Conservation (phyloP, 73 alveolate genomes). For the Breviolum minutum region DNA sequence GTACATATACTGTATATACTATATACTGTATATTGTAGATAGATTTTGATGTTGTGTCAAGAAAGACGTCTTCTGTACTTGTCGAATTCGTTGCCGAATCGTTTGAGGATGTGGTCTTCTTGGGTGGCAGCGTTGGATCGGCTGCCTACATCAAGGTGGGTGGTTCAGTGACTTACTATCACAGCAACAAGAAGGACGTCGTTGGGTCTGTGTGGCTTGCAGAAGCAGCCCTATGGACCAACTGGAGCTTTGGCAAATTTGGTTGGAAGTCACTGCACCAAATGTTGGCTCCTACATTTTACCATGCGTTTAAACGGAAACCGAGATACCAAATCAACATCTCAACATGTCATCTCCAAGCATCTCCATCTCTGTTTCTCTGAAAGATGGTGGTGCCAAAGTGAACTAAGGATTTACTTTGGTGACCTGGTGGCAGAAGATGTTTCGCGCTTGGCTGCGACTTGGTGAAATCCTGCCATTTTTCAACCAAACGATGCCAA, state of each 20-base stretch:
- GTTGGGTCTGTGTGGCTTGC: slow-evolving; percentile 19
- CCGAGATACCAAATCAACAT: neutral
- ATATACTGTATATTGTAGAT: too few species aligned
- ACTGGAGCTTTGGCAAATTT: neutral
- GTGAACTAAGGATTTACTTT: neutral
- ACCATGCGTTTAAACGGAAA: too few species aligned
- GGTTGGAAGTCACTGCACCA: neutral
- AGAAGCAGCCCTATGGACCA: slow-evolving; percentile 38
- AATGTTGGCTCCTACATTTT: neutral
- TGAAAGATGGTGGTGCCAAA: neutral
- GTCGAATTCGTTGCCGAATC: neutral
- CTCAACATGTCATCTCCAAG: neutral
- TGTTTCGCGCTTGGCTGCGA: neutral
- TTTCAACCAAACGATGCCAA: too few species aligned
- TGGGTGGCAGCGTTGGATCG: slow-evolving; percentile 49
- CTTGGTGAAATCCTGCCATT: neutral
- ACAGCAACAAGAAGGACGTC: neutral
- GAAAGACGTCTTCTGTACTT: neutral
- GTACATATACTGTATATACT: too few species aligned
- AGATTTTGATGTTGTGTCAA: neutral
- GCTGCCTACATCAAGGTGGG: slow-evolving; percentile 48
- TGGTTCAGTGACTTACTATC: neutral
- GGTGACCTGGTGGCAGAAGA: slow-evolving; percentile 21
- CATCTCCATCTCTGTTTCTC: neutral
- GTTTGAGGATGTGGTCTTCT: slow-evolving; percentile 34